These are phyloP conservation scores for Fusarium domesticum DNA, from an alignment of 2,329 filamentous ascomycete species.

Conservation along the genomic window DNA sequence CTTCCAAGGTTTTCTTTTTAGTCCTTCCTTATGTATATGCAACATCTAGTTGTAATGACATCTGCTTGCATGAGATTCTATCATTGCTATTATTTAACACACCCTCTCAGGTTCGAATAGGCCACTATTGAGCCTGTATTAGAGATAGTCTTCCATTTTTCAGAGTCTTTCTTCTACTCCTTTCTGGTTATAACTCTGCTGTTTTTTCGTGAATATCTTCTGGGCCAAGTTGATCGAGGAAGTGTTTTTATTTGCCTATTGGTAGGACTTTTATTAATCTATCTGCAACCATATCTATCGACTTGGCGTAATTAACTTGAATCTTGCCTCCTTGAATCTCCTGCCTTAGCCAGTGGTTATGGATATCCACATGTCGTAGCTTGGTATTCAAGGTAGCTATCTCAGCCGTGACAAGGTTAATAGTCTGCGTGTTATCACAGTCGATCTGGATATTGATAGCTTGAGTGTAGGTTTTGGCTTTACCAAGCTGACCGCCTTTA, in stretches of 20 bases:
- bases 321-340: conserved; percentile 1
- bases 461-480: no score
- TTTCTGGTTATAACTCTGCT: background rate
- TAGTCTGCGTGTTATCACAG: conserved; percentile 3
- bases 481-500: no score
- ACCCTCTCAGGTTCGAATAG: background rate
- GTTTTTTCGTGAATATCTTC: background rate
- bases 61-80: no score
- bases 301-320: background rate
- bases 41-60: no score
- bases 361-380: background rate
- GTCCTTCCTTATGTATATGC: no score
- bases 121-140: background rate
- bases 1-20: no score
- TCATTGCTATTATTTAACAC: background rate
- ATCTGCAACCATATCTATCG: conserved; percentile 18
- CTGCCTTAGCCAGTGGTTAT: conserved; percentile 1
- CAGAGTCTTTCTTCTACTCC: background rate
- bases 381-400: conserved; percentile 4
- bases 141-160: background rate
- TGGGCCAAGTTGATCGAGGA: background rate
- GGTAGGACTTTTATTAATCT: background rate
- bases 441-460: conserved; percentile 1
- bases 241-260: background rate
- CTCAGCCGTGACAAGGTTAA: background rate